These are phyloP conservation scores for Arabidopsis hybrid DNA, from an alignment of 441 rosid genomes.

Conservation along the genomic window DNA sequence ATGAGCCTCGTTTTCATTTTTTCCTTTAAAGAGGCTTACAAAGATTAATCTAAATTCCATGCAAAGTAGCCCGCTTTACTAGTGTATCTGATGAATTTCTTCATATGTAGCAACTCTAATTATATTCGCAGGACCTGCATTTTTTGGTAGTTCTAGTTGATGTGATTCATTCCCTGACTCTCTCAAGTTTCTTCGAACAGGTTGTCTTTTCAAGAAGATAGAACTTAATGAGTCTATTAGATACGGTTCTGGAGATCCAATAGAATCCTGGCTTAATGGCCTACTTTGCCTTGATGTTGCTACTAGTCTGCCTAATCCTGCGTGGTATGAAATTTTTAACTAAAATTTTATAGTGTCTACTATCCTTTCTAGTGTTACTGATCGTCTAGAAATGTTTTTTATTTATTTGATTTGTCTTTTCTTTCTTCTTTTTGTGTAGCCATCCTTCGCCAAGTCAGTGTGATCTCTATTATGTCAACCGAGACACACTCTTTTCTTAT, in stretches of 20 bases:
- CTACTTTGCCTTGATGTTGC: constrained; percentile 94
- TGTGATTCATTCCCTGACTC: constrained; percentile 32
- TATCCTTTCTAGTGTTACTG: not conserved
- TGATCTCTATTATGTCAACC: constrained; percentile 90
- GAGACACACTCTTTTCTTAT: constrained; percentile 94
- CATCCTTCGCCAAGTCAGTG: constrained; percentile 82
- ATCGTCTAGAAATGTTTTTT: not conserved
- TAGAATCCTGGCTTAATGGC: constrained; percentile 94
- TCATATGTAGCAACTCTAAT: not conserved
- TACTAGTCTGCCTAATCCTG: constrained; percentile 72
- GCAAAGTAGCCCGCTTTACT: constrained; percentile 12
- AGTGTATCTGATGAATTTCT: not conserved
- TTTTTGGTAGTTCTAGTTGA: constrained; percentile 11
- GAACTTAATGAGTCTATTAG: constrained; percentile 94
- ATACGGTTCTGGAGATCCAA: constrained; percentile 91
- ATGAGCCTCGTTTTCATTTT: not conserved
- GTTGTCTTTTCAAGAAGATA: constrained; percentile 87
- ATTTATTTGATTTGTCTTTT: constrained; percentile 34
- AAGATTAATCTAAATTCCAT: constrained; percentile 9
- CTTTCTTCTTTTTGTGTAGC: constrained; percentile 43
- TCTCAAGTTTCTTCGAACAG: constrained; percentile 47
- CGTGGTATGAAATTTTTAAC: constrained; percentile 37
- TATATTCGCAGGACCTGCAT: not conserved
- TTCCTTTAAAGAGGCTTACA: not conserved
- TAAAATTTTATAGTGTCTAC: constrained; percentile 3